Evolutionary conservation across 805 yeast genomes (phyloP), one percentile per base, ranked within the genome.

Genomic region (Isabelozyma gotoi): DNA sequence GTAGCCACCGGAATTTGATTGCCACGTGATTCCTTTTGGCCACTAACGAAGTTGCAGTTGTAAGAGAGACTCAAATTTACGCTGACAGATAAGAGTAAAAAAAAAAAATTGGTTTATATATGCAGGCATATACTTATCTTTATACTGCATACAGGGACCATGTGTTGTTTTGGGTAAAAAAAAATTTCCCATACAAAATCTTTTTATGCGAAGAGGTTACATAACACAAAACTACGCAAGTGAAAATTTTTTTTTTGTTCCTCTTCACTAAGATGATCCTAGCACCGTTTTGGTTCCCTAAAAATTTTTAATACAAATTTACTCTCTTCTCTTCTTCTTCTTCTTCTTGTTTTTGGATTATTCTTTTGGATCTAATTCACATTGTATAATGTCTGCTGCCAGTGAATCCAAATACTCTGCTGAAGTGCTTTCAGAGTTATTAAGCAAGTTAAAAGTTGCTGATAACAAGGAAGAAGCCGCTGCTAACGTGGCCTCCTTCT

Each of bases 391-490:
- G 77, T 69, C 76, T 63, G 78, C 81, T 65, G 71, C 71, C 60
- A 73, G 78, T 67, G 84, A 79, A 74, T 75, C 81, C 44, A 74
- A 75, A 64, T 79, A 79, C 73, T 77, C 83, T 46, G 72, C 78
- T 63, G 81, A 90, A 76, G 96, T 91, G 73, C 85, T 92, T 72
- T 78, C 85, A 69, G 96, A 94, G 78, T 86, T 94, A 68, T 88
- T 94, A 78, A 79, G 85, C 75, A 89, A 89, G 80, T 82, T 94
- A 66, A 74, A 92, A 67, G 88, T 94, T 69, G 96, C 98, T 62
- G 97, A 89, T 62, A 84, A 82, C 67, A 83, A 91, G 71, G 83
- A 81, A 50, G 83, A 80, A 66, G 91, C 95, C 68, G 94, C 97
- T 65, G 70, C 85, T 62, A 88, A 88, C 68, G 88, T 94, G 62